Base-by-base conservation (phyloP, 495 filamentous ascomycete genomes). In the Penicillium ucsense region DNA sequence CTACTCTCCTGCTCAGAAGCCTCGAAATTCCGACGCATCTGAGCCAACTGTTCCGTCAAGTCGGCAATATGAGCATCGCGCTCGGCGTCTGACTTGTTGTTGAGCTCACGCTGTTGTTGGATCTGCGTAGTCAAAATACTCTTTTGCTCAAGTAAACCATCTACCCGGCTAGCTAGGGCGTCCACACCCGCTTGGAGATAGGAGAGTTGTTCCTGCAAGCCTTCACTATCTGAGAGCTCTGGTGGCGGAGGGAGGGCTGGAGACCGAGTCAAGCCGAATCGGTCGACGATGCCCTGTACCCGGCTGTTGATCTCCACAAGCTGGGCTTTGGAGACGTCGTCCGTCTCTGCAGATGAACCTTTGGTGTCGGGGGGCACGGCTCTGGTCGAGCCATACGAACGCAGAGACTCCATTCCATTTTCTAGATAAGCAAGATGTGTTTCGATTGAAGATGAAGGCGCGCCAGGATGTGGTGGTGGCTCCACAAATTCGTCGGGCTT, bases 81-180 rank as follows among this genome's bases (percentile, higher is more conserved):
- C 50, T 80, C 68, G 0, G 70, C 67, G 49, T 81, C 78, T 0
- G 78, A 81, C 56, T 78, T 77, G 53, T 67, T 86, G 60, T 89
- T 92, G 43, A 94, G 76, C 56, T 92, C 88, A 36, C 88, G 83
- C 64, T 96, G 89, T 60, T 94, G 88, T 66, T 94, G 88, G 54
- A 95, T 88, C 54, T 96, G 89, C 3, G 87, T 81, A 50, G 85
- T 83, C 27, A 95, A 66, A 11, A 89, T 89, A 41, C 77, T 76
- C 63, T 94, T 89, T 52, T 95, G 88, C 51, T 95, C 88, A 35
- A 84, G 77, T 27, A 94, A 66, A n/a, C 72, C 60, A 50, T 67
- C 64, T 10, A 72, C 59, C 10, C 70, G 66, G 36, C 54, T 71
- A 53, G 85, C 86, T 5, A 97, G 68, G 56, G 78, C 79, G 57